Conservation (phyloP, 164 flowering plant genomes). For the Echeveria elegans region DNA sequence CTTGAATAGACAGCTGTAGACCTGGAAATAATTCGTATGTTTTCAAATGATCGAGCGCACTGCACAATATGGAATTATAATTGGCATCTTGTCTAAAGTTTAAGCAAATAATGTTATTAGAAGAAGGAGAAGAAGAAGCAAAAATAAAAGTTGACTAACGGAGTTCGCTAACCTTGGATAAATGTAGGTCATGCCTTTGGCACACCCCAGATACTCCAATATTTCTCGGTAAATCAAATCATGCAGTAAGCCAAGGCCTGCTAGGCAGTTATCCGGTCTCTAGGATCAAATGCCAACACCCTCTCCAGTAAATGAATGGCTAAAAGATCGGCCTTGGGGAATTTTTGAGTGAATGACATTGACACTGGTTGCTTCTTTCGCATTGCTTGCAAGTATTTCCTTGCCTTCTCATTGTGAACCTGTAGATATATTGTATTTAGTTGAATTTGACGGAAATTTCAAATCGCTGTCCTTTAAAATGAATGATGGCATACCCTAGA, state of each 20-base stretch:
- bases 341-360: background rate
- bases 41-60: constrained; percentile 48
- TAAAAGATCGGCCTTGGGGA: background rate
- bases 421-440: background rate
- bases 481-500: background rate
- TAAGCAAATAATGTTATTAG: too few relatives aligned
- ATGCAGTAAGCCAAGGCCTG: constrained; percentile 9
- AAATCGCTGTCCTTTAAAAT: too few relatives aligned
- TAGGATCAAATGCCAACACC: constrained; percentile 10
- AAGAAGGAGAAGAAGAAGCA: too few relatives aligned
- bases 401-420: constrained; percentile 8
- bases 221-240: constrained; percentile 12
- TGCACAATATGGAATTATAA: constrained; percentile 14
- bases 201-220: constrained; percentile 8
- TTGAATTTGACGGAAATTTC: background rate
- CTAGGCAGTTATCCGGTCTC: constrained; percentile 6
- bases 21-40: constrained; percentile 30
- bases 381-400: constrained; percentile 9
- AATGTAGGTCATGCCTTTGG: constrained; percentile 9
- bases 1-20: constrained; percentile 67
- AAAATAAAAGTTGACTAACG: too few relatives aligned
- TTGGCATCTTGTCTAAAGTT: too few relatives aligned
- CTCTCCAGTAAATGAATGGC: constrained; percentile 3
- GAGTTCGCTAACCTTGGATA: constrained; percentile 11
- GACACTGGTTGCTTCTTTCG: constrained; percentile 8